Evolutionary conservation across 106 monocot genomes (phyloP), one percentile per base, ranked within the genome.

Genomic region (Dendrobium officinale): DNA sequence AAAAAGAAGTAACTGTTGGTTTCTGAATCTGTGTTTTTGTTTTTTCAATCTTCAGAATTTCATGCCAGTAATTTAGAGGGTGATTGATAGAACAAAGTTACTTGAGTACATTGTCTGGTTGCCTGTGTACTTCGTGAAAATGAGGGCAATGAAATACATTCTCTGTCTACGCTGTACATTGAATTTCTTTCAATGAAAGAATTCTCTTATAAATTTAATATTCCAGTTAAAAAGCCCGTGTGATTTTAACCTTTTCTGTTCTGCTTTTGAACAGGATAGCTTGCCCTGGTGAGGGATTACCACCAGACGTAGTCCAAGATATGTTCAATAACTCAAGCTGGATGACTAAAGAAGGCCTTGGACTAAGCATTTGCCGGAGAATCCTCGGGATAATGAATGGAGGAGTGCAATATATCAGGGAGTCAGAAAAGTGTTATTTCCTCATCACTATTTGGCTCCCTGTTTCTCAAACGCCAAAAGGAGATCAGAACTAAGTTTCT

Each of bases 381-480:
- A 80, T 96, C 27, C 75, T 96, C 4, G 91, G 87, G 82, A 78
- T 92, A 64, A 92, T 96, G 96, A 89, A 88, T 76, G 96, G 96
- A 17, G 93, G 93, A 29, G 92, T 93, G 48, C 93, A 92, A 77
- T 96, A 96, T n/a, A 87, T 93, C 49, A 87, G 96, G 79, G 96
- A 96, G 84, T 86, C 93, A 2, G 92, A 93, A 47, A 82, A 90
- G 51, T 90, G 91, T 80, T 93, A 82, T 79, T 96, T 96, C 72
- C 83, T 79, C 45, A 85, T 96, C 55, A 48, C 80, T 20, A 61
- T 92, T 10, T 86, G 92, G 67, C 88, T 96, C 27, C 88, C 90
- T 15, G 75, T 75, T 33, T 27, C 78, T 74, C 83, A 72, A 33
- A 72, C 29, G 4, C 27, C 72, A 72, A 33, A 22, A 64, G 64